Evolutionary conservation across 2,329 filamentous ascomycete species (phyloP), one percentile per base, ranked within the genome.

Genomic region (Neofusicoccum parvum): DNA sequence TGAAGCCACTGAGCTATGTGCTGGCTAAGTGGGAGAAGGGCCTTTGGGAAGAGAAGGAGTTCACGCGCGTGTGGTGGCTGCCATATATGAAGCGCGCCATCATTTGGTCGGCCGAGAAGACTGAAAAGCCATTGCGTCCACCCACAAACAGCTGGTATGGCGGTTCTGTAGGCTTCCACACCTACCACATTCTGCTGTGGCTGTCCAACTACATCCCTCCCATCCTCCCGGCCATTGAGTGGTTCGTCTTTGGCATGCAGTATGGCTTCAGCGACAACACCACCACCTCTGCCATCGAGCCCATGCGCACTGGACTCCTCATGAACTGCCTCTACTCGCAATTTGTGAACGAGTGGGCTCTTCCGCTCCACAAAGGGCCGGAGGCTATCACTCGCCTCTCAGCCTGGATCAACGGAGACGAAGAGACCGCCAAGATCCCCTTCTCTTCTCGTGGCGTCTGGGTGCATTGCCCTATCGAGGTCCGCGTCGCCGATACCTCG

Each of bases 261-360:
- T 98, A 97, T 76, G 94, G 94, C 60, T 97, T 97, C 83, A 83
- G 83, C 39, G 86, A 92, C 67, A 88, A 88, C 58, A 85, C 84
- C 3, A 84, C 85, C 62, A 90, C 88, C 46, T 83, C 85, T n/a
- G 94, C 90, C 5, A 87, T 97, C 17, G 91, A 97, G 78, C 88
- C 90, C 23, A 91, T 90, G 68, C 88, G 90, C 67, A 83, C 90
- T 69, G 94, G 93, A 12, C 86, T 98, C 51, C 84, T 97, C 62
- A 94, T 99, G 91, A 95, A 99, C 81, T 99, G 95, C 74, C 86
- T 98, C 5, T 99, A 97, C 82, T 94, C 91, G n/a, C 95, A 99
- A 75, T 97, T 92, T 72, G 95, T 99, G 69, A 97, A 99, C 77
- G 95, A 99, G 77, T 99, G 95, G 95, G 94, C 94, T 0, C 85